Conservation (phyloP, 345 rosid genomes). For the Moricandia moricandioides region DNA sequence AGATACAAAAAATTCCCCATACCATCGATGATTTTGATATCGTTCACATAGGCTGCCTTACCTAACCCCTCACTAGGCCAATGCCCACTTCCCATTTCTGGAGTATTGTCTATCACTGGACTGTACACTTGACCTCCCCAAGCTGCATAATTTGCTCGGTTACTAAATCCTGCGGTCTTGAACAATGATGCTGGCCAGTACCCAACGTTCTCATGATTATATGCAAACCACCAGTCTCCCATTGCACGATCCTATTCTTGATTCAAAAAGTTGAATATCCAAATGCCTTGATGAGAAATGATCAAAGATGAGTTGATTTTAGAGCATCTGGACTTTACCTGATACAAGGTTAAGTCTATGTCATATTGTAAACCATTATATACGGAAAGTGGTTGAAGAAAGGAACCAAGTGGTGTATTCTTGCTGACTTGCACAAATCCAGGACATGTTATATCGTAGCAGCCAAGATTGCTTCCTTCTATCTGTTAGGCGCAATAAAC, state of each 20-base stretch:
- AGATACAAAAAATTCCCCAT: conserved; percentile 7
- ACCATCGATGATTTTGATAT: conserved; percentile 10
- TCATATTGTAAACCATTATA: conserved; percentile 14
- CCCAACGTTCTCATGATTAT: conserved; percentile 14
- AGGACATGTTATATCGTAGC: conserved; percentile 24
- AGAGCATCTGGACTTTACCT: conserved; percentile 5
- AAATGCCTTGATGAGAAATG: neutral
- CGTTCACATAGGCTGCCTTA: conserved; percentile 20
- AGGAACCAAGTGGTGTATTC: conserved; percentile 26
- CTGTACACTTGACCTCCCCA: conserved; percentile 39
- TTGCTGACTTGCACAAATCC: conserved; percentile 37
- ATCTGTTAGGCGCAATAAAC: conserved; percentile 5
- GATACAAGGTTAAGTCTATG: conserved; percentile 21
- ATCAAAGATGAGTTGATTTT: neutral
- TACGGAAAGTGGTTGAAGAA: conserved; percentile 13
- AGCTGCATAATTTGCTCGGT: conserved; percentile 4
- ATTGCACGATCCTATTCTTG: conserved; percentile 21
- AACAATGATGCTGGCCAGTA: conserved; percentile 38
- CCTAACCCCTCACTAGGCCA: conserved; percentile 24
- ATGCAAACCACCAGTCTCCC: conserved; percentile 38
- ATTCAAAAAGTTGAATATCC: neutral
- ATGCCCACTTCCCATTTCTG: conserved; percentile 38
- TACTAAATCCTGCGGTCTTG: neutral
- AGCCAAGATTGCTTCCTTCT: conserved; percentile 11
- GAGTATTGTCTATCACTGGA: conserved; percentile 14